Percentiles rank a stretch among this genome's conserved stretches.
Evolutionary conservation across 1,139 yeast species (phyloP).

Genomic region (Saccharomyces hybrid): DNA sequence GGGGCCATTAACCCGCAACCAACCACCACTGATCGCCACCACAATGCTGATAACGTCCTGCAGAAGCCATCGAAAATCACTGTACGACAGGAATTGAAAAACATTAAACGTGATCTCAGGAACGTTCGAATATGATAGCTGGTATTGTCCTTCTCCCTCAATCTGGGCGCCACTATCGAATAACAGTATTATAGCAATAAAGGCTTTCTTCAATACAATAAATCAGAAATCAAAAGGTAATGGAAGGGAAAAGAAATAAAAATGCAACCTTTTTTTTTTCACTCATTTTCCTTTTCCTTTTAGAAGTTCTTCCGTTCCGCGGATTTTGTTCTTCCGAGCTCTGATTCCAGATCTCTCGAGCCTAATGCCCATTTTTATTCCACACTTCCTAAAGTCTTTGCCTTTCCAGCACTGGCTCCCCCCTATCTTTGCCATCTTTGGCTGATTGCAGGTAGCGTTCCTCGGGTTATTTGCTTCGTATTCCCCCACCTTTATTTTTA

Average conservation of each 20-base stretch:
- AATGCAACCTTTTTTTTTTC: background rate
- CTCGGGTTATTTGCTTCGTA: background rate
- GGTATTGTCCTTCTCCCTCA: background rate
- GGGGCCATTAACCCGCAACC: conserved; percentile 20
- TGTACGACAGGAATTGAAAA: conserved; percentile 23
- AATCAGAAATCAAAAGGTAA: background rate
- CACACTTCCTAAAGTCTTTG: background rate
- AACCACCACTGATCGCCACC: conserved; percentile 10
- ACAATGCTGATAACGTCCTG: conserved; percentile 12
- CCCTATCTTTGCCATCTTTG: background rate
- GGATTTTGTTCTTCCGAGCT: background rate
- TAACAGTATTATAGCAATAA: background rate
- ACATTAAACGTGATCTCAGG: conserved; percentile 19
- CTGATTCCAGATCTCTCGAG: conserved; percentile 1
- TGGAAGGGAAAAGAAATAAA: background rate
- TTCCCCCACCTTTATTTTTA: background rate
- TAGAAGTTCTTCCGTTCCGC: background rate
- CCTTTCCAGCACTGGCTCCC: background rate
- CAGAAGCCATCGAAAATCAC: conserved; percentile 23
- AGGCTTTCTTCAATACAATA: background rate
- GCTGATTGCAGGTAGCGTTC: background rate
- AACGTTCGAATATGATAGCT: conserved; percentile 5
- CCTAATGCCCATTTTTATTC: background rate
- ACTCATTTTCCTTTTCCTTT: background rate
- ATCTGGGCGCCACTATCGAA: background rate